Conservation (phyloP, 140 eudicot species). For the Oenanthe javanica region DNA sequence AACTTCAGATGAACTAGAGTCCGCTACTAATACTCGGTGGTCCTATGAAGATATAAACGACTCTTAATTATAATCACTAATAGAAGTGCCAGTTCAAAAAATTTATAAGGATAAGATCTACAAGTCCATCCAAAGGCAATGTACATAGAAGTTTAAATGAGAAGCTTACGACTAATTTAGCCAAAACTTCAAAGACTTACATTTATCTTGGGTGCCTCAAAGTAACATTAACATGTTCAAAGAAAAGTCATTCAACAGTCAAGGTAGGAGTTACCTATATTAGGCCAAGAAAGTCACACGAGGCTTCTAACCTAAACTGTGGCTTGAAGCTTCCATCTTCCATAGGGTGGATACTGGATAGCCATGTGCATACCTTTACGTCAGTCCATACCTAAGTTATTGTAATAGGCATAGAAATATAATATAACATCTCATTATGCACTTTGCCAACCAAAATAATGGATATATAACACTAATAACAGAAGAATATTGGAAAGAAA, state of each 20-base stretch:
- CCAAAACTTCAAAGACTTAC: not conserved
- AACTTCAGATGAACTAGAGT: not conserved
- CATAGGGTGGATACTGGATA: not conserved
- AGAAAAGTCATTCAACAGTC: not conserved
- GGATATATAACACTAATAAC: not conserved
- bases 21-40: not conserved
- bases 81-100: not conserved
- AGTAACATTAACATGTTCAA: not conserved
- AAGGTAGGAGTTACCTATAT: not conserved
- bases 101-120: not conserved
- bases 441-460: not conserved
- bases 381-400: not conserved
- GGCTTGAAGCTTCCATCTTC: slow-evolving; percentile 1
- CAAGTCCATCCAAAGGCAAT: not conserved
- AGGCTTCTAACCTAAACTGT: not conserved
- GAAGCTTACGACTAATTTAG: not conserved
- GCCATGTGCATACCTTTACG: not conserved
- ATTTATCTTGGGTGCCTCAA: too few species aligned
- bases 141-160: not conserved
- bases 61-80: not conserved
- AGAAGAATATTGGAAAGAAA: not conserved
- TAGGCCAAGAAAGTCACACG: not conserved
- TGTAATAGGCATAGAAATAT: not conserved
- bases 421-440: not conserved
- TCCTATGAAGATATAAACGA: not conserved